Percentiles rank a stretch among this genome's conserved stretches.
Conservation (phyloP, 2,329 filamentous ascomycete genomes). For the Fusarium sp. region DNA sequence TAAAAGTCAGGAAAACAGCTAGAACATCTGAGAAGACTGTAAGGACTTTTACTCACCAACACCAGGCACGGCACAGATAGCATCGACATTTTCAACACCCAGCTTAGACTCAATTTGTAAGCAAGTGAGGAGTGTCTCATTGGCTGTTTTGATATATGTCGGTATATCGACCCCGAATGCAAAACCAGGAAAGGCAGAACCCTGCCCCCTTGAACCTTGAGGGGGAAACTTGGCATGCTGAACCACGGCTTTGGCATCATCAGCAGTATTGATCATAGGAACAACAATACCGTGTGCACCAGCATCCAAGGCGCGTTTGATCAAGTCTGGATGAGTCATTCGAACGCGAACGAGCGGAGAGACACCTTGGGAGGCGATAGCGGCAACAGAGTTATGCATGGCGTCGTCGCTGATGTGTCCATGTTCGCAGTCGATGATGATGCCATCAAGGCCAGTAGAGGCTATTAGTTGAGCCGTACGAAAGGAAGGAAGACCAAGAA, state of each 20-base stretch:
- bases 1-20: not conserved
- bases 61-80: not conserved
- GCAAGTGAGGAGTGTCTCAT: not conserved
- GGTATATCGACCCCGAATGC: slow-evolving; percentile 3
- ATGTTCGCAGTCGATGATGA: slow-evolving; percentile 44
- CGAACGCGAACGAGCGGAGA: slow-evolving; percentile 4
- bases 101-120: not conserved
- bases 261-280: slow-evolving; percentile 3
- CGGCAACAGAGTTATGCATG: slow-evolving; percentile 24
- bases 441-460: not conserved
- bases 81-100: slow-evolving; percentile 1
- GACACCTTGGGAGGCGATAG: slow-evolving; percentile 17
- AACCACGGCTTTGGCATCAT: slow-evolving; percentile 3
- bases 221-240: not conserved
- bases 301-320: not conserved
- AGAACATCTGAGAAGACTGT: too few species aligned
- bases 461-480: slow-evolving; percentile 1
- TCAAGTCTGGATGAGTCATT: slow-evolving; percentile 1
- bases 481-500: not conserved
- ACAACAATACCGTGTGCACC: slow-evolving; percentile 3
- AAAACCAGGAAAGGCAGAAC: slow-evolving; percentile 7
- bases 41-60: not conserved
- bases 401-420: slow-evolving; percentile 23
- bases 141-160: not conserved
- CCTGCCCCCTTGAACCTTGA: not conserved